Conservation (phyloP, 257 asterid genomes). For the Lycium ferocissimum region DNA sequence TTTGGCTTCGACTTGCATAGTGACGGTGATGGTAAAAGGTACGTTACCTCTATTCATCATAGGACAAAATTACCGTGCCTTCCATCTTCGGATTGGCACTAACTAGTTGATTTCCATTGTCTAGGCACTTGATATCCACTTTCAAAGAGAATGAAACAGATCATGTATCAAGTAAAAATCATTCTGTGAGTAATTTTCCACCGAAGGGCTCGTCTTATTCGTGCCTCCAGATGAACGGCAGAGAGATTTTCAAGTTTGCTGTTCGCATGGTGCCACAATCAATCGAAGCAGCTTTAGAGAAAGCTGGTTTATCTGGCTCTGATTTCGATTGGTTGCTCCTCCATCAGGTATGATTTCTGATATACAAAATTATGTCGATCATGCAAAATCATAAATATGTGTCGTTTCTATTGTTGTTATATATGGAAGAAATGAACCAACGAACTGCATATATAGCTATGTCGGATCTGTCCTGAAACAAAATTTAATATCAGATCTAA, state of each 20-base stretch:
- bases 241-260: conserved; percentile 93
- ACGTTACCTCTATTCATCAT: conserved; percentile 3
- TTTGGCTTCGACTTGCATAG: conserved; percentile 81
- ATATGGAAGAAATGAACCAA: too few species aligned
- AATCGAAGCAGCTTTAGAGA: conserved; percentile 71
- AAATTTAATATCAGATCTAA: too few species aligned
- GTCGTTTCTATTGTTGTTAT: too few species aligned
- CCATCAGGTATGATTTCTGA: conserved; percentile 74
- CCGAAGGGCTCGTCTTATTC: conserved; percentile 76
- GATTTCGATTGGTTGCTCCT: conserved; percentile 86
- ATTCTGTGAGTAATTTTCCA: conserved; percentile 62
- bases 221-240: conserved; percentile 89
- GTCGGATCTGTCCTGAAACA: too few species aligned
- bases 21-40: conserved; percentile 85
- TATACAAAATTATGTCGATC: not conserved
- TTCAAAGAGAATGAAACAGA: conserved; percentile 58
- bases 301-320: conserved; percentile 78
- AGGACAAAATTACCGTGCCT: not conserved
- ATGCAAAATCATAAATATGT: not conserved
- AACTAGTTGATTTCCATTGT: conserved; percentile 22
- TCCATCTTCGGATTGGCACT: conserved; percentile 3
- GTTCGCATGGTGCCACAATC: conserved; percentile 90
- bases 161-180: conserved; percentile 57
- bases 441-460: too few species aligned
- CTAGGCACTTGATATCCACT: conserved; percentile 62